A percentile compares a stretch with the other conserved stretches of the same genome.
phyloP scores from a whole-genome alignment of 2,329 filamentous ascomycete genomes.

The Venturia effusa region DNA sequence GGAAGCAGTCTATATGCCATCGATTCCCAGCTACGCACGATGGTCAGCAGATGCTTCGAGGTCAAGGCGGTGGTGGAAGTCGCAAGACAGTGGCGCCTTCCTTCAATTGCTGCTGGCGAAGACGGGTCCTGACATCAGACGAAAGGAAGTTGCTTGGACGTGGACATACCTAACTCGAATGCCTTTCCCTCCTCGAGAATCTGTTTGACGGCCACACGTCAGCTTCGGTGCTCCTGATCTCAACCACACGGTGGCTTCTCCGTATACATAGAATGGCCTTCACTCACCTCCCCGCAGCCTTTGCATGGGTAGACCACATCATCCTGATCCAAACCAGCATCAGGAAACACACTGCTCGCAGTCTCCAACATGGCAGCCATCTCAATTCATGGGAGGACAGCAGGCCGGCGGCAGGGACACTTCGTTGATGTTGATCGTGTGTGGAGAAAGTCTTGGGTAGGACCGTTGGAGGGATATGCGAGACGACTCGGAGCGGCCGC shows the following conservation, averaged over 20 bases:
- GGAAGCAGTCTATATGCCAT: constrained; percentile 99
- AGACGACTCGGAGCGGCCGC: neutral
- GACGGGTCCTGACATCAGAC: neutral
- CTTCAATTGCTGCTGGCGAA: neutral
- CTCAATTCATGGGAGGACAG: neutral
- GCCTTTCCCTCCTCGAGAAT: constrained; percentile 98
- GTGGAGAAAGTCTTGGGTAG: neutral
- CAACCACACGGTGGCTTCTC: neutral
- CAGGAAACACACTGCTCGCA: constrained; percentile 28
- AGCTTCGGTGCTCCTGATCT: neutral
- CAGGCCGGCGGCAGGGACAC: neutral
- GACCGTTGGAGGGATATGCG: neutral
- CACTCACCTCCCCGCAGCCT: constrained; percentile 73
- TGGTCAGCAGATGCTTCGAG: constrained; percentile 17
- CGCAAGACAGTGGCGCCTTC: neutral
- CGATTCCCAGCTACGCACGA: constrained; percentile 67
- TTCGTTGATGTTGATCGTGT: neutral
- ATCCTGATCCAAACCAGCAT: constrained; percentile 46
- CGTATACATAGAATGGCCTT: neutral
- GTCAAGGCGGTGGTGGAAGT: constrained; percentile 10
- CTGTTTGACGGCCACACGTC: constrained; percentile 34
- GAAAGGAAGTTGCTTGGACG: no score
- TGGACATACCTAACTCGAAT: constrained; percentile 82
- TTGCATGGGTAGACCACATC: constrained; percentile 80
- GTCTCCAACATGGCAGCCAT: constrained; percentile 1